Evolutionary conservation across 2,329 filamentous ascomycete species (phyloP).

Genomic region (Ophiobolus disseminans): DNA sequence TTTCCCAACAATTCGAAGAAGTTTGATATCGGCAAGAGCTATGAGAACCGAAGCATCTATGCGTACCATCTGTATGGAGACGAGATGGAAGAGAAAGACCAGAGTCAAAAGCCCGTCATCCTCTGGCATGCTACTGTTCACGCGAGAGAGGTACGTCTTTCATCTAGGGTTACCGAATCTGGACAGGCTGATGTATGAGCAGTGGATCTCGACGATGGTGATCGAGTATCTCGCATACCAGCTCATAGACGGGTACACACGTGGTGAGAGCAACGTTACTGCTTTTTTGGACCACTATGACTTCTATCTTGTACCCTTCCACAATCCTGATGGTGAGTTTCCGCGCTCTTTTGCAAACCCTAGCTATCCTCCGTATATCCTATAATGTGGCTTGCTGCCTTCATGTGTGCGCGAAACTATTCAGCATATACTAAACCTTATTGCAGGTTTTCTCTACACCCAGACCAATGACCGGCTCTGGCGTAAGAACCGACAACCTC

Average conservation of each 20-base stretch:
- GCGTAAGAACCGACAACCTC: constrained; percentile 46
- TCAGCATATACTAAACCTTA: not conserved
- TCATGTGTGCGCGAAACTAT: too few relatives aligned
- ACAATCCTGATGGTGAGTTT: constrained; percentile 38
- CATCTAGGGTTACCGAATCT: constrained; percentile 46
- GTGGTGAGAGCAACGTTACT: constrained; percentile 36
- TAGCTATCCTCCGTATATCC: too few relatives aligned
- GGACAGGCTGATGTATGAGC: not conserved
- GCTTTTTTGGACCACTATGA: constrained; percentile 37
- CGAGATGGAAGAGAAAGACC: constrained; percentile 18
- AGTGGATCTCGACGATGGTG: constrained; percentile 24
- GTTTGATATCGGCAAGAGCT: constrained; percentile 36
- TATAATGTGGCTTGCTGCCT: too few relatives aligned
- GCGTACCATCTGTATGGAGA: constrained; percentile 39
- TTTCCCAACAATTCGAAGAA: constrained; percentile 39
- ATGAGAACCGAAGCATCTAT: constrained; percentile 39
- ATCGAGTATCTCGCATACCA: constrained; percentile 43
- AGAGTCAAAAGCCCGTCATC: constrained; percentile 37
- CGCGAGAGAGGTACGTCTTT: constrained; percentile 37
- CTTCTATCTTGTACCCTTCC: constrained; percentile 43
- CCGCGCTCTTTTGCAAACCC: too few relatives aligned
- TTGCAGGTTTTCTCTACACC: constrained; percentile 37
- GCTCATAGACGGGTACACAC: constrained; percentile 38
- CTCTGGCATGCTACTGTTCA: constrained; percentile 45
- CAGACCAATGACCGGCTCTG: constrained; percentile 46